Evolutionary conservation across 805 yeast species (phyloP).

Genomic region (Pichia cephalocereana): DNA sequence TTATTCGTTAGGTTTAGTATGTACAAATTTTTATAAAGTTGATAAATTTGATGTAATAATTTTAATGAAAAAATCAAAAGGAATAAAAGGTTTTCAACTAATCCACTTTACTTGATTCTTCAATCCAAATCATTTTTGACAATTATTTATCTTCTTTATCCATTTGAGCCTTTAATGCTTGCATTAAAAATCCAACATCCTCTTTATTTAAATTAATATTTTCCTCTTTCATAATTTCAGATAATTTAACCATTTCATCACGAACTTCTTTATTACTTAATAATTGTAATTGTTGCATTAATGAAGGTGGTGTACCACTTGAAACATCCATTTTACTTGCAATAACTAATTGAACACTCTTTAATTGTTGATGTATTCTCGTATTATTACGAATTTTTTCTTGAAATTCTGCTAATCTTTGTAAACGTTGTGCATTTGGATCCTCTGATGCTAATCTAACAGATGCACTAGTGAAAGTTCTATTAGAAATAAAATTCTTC

Average conservation of each 20-base stretch:
- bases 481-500: background rate
- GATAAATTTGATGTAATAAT: too few relatives aligned
- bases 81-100: too few relatives aligned
- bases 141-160: background rate
- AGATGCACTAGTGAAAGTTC: background rate
- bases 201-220: conserved; percentile 18
- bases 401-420: conserved; percentile 1
- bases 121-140: background rate
- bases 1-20: too few relatives aligned
- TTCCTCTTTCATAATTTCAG: conserved; percentile 14
- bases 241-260: conserved; percentile 14
- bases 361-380: conserved; percentile 1
- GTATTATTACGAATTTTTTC: conserved; percentile 3
- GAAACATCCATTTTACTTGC: conserved; percentile 6
- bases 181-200: conserved; percentile 20
- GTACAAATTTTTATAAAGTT: too few relatives aligned
- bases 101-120: too few relatives aligned
- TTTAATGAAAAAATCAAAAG: too few relatives aligned
- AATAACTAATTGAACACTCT: conserved; percentile 5
- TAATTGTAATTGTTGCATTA: conserved; percentile 21
- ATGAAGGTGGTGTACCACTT: conserved; percentile 9
- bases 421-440: conserved; percentile 2
- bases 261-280: conserved; percentile 23
- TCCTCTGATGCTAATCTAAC: conserved; percentile 1
- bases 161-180: conserved; percentile 15